Evolutionary conservation across 371 early-diverging fungal genomes (phyloP).

Genomic region (Entomophthora muscae): DNA sequence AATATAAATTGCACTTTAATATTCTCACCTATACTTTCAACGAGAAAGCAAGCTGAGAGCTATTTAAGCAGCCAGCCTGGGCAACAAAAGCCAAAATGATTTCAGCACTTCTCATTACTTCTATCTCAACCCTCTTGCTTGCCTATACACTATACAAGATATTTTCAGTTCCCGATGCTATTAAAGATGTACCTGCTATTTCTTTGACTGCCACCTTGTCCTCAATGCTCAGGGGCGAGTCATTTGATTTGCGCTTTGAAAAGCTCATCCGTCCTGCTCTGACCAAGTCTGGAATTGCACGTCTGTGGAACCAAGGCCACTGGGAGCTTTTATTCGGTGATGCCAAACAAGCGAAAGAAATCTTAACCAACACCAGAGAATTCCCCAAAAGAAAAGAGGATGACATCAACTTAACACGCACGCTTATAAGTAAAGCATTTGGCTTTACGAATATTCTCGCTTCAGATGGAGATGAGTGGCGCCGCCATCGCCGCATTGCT

Average conservation of each 20-base stretch:
- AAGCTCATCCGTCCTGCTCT: background rate
- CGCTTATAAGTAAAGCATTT: background rate
- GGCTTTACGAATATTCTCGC: background rate
- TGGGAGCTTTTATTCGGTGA: background rate
- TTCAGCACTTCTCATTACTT: too few species aligned
- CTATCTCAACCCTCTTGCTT: too few species aligned
- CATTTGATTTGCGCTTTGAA: background rate
- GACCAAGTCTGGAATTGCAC: background rate
- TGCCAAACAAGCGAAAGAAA: background rate
- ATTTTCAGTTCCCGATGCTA: background rate
- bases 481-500: conserved; percentile 1
- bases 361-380: background rate
- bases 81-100: too few species aligned
- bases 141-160: background rate
- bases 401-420: background rate
- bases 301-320: background rate
- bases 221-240: background rate
- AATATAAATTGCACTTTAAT: too few species aligned
- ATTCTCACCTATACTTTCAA: too few species aligned
- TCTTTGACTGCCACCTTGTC: background rate
- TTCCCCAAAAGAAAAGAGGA: conserved; percentile 2
- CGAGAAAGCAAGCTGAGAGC: too few species aligned
- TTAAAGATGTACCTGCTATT: background rate
- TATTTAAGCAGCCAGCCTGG: too few species aligned
- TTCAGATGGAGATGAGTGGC: conserved; percentile 1